Percentiles rank a stretch among this genome's conserved stretches.
Evolutionary conservation across 257 asterid genomes (phyloP).

Genomic region (Lycium ferocissimum): DNA sequence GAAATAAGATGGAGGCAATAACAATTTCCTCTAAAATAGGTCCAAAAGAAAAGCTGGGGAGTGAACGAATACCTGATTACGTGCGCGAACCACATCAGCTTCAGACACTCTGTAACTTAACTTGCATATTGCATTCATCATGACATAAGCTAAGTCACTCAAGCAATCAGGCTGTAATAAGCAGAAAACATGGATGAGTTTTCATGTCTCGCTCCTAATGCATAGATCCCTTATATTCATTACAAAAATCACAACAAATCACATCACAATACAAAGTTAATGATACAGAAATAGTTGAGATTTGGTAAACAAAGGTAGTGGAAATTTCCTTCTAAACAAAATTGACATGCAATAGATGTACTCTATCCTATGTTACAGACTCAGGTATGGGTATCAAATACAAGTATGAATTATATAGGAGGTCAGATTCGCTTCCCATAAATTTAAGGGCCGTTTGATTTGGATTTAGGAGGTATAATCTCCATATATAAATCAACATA

Average conservation of each 20-base stretch:
- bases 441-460: not conserved
- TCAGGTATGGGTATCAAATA: not conserved
- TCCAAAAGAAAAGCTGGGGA: not conserved
- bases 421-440: not conserved
- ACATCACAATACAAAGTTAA: not conserved
- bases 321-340: not conserved
- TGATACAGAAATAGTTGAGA: not conserved
- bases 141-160: conserved; percentile 76
- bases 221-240: not conserved
- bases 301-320: not conserved
- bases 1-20: not conserved
- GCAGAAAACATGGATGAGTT: conserved; percentile 22
- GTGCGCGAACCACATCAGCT: conserved; percentile 79
- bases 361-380: not conserved
- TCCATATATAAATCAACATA: not conserved
- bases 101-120: conserved; percentile 73
- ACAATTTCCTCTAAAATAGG: not conserved
- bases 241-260: not conserved
- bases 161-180: conserved; percentile 76
- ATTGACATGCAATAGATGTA: not conserved
- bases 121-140: conserved; percentile 76
- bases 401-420: not conserved
- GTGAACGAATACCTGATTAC: conserved; percentile 64
- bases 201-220: not conserved
- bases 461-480: not conserved